Evolutionary conservation across 2,329 filamentous ascomycete species (phyloP), one percentile per base, ranked within the genome.

Genomic region (Clonostachys byssicola): DNA sequence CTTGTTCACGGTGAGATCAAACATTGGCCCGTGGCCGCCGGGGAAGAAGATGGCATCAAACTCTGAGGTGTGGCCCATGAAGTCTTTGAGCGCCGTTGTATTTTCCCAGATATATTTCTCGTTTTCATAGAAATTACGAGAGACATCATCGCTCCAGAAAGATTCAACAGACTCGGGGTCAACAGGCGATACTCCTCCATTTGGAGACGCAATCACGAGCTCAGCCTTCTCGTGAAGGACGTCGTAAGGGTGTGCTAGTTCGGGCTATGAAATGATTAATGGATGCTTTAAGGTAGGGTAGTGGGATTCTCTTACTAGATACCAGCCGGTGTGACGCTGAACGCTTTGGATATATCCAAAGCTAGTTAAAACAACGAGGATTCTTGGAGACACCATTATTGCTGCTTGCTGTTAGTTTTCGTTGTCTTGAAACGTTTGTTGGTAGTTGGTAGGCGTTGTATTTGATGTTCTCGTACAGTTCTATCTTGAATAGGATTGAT

Each of bases 281-380:
- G 17, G 9, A 47, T 33, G 20, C 23, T 7, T 23, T 7, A 23
- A 23, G 23, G 2, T 5, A 6, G 23, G 23, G 8, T 23, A 10
- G 42, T 33, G 35, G 12, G n/a, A 12, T 14, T 6, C 38, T 51
- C 70, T 43, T 69, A 85, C 81, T 57, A 89, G 69, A 60, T 81
- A 89, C 86, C 86, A 89, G 53, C 86, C 86, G 0, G 85, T 88
- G 12, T 77, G 75, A 56, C 71, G 69, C 57, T 71, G 71, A 40
- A 73, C 70, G 55, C 68, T 60, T 47, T 51, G 52, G 55, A 81
- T 72, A 62, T 70, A 65, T 59, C 62, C 65, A 62, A 79, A 74
- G 51, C 84, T 89, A 53, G 83, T 87, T 51, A 89, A 78, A 49
- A 90, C 80, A 63, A 89, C 68, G 68, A 90, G 84, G 53, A 89